Conservation (phyloP, 495 filamentous ascomycete species). For the Xylaria palmicola region DNA sequence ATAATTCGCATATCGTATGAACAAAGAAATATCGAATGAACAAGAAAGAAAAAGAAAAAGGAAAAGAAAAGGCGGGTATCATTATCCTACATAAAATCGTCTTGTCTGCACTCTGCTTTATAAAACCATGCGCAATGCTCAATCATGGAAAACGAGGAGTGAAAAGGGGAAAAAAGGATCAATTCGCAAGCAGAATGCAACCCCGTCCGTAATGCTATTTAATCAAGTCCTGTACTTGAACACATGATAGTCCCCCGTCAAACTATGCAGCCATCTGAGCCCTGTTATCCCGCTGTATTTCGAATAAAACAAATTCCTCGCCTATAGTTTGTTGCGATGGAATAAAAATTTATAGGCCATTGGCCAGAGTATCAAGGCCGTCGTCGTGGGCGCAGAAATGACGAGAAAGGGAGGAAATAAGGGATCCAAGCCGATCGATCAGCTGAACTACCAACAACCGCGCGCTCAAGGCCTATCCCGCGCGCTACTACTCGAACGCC, state of each 20-base stretch:
- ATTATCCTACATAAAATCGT: not conserved
- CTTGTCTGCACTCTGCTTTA: not conserved
- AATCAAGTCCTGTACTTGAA: not conserved
- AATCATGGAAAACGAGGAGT: not conserved
- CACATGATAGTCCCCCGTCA: not conserved
- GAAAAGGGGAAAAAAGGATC: not conserved
- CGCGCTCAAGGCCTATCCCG: constrained; percentile 12
- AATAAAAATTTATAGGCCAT: too few relatives aligned
- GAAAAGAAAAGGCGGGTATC: not conserved
- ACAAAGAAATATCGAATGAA: not conserved
- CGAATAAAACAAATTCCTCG: too few relatives aligned
- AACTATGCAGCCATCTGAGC: not conserved
- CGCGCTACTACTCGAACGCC: constrained; percentile 29
- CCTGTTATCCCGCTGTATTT: not conserved
- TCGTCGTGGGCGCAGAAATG: not conserved
- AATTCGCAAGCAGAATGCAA: not conserved
- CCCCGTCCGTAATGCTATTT: not conserved
- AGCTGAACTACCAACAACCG: too few relatives aligned
- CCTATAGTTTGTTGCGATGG: too few relatives aligned
- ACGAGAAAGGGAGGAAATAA: not conserved
- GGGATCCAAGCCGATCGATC: too few relatives aligned
- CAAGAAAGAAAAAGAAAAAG: not conserved
- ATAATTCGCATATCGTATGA: too few relatives aligned
- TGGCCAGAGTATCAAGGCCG: too few relatives aligned
- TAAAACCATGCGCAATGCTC: not conserved